Conservation (phyloP, 768 basidiomycete genomes). For the Daedaleopsis nitida region DNA sequence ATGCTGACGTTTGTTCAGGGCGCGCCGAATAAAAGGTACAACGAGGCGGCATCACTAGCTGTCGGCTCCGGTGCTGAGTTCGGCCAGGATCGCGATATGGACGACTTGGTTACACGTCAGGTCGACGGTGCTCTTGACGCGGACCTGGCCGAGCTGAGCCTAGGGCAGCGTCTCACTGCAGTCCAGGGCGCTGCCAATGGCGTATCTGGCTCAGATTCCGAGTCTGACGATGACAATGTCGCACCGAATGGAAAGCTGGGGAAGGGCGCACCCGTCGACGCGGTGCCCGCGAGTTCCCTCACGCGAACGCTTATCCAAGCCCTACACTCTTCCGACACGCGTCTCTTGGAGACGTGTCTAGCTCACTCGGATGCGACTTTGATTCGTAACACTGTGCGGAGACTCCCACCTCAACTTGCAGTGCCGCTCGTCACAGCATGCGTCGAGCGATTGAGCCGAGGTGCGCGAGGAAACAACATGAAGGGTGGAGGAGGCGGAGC, state of each 20-base stretch:
- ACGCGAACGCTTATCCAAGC: slow-evolving; percentile 96
- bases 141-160: slow-evolving; percentile 86
- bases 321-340: slow-evolving; percentile 90
- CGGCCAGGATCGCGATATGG: slow-evolving; percentile 55
- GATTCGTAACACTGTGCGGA: slow-evolving; percentile 83
- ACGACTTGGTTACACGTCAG: slow-evolving; percentile 50
- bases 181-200: slow-evolving; percentile 52
- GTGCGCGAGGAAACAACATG: slow-evolving; percentile 67
- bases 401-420: slow-evolving; percentile 84
- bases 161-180: slow-evolving; percentile 87
- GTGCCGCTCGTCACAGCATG: slow-evolving; percentile 86
- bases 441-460: slow-evolving; percentile 84
- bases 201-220: slow-evolving; percentile 39
- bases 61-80: slow-evolving; percentile 68
- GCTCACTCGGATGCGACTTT: slow-evolving; percentile 79
- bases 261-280: slow-evolving; percentile 34
- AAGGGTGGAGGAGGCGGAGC: slow-evolving; percentile 80
- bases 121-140: slow-evolving; percentile 76
- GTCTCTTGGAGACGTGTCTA: slow-evolving; percentile 84
- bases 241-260: slow-evolving; percentile 25
- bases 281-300: slow-evolving; percentile 81
- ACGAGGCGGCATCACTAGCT: slow-evolving; percentile 60
- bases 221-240: slow-evolving; percentile 47
- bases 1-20: slow-evolving; percentile 31
- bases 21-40: slow-evolving; percentile 64